These are phyloP conservation scores for Spergularia bocconei DNA, from an alignment of 148 eudicot genomes.

Conservation along the genomic window DNA sequence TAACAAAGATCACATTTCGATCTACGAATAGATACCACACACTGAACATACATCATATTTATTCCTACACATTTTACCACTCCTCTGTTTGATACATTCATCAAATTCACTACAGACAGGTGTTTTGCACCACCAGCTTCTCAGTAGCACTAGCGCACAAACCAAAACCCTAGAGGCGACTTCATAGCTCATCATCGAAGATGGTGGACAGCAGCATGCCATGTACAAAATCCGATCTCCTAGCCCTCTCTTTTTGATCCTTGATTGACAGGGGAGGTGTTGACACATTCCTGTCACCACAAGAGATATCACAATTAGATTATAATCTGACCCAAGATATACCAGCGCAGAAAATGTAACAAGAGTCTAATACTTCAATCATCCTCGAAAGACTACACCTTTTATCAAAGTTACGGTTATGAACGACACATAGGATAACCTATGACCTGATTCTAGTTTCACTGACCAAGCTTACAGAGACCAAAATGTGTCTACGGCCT, in stretches of 20 bases:
- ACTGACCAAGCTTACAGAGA: too few species aligned
- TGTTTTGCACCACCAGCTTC: neutral
- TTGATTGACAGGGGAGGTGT: constrained; percentile 68
- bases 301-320: constrained; percentile 19
- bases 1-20: constrained; percentile 21
- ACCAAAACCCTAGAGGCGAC: neutral
- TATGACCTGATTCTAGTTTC: too few species aligned
- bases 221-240: constrained; percentile 69
- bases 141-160: constrained; percentile 8
- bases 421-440: too few species aligned
- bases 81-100: constrained; percentile 26
- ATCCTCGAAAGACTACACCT: too few species aligned
- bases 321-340: neutral
- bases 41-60: constrained; percentile 24
- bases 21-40: constrained; percentile 8
- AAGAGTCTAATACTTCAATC: too few species aligned
- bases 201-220: constrained; percentile 65
- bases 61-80: constrained; percentile 29
- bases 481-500: too few species aligned
- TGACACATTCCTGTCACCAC: constrained; percentile 46
- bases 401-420: too few species aligned
- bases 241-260: constrained; percentile 80
- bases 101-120: constrained; percentile 28
- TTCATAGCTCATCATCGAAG: constrained; percentile 53
- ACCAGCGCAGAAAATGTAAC: neutral